Evolutionary conservation across 2,329 filamentous ascomycete genomes (phyloP), one percentile per base, ranked within the genome.

Genomic region (Xylariaceae sp.): DNA sequence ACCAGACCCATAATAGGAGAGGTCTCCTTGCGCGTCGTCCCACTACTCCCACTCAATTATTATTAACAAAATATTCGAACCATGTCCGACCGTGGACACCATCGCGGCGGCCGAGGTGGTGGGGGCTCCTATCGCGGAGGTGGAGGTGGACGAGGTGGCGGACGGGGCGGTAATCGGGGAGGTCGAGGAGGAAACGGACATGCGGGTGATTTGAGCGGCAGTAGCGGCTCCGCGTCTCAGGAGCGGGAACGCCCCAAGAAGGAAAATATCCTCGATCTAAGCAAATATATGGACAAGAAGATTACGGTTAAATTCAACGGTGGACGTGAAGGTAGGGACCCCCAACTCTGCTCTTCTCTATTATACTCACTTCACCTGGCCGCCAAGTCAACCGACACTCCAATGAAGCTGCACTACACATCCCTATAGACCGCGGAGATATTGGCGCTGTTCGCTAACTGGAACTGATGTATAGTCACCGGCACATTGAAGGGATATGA

Each of bases 241-340:
- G 75, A 81, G 58, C 75, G 80, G 63, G 89, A 95, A 74, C 83
- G 86, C 65, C 89, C 91, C 58, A 96, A 96, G 84, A 97, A 97
- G 79, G 94, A 99, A 74, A 97, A 96, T 72, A 99, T 99, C 66
- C 83, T 99, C 27, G 92, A 99, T 69, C 74, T 99, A 67, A 84
- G 80, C 70, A 96, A 96, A 76, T 99, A 97, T 73, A 91, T 96
- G 87, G 91, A 99, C 73, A 95, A 96, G 81, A 81, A 87, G 69
- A 90, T 99, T 64, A 88, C 82, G 7, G 91, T 99, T 70, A 97
- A 97, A 75, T 97, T 99, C 73, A 96, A 90, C 68, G 94, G 94
- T 42, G 94, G 94, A 1, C 78, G 92, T 57, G 91, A 96, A 78
- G 89, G 91, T 94, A 69, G 58, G 79, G 70, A 49, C 45, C 27